These are phyloP conservation scores for Trypanosoma platydactyli DNA, from an alignment of 208 protist genomes.

Conservation along the genomic window DNA sequence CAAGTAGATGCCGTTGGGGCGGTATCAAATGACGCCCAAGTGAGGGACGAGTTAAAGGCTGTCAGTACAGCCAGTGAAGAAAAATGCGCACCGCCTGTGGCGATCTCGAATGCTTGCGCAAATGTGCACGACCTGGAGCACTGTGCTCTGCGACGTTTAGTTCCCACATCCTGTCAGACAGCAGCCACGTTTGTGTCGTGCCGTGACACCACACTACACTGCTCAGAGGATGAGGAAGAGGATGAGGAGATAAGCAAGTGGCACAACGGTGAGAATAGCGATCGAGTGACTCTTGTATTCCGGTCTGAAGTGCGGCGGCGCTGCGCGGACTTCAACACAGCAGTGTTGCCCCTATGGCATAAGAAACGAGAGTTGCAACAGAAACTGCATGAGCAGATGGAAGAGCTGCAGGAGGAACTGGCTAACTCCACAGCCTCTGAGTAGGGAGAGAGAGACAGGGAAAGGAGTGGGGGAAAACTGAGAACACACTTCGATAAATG, in stretches of 20 bases:
- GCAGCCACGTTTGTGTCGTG: conserved; percentile 54
- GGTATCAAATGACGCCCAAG: not conserved
- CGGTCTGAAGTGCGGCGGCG: conserved; percentile 10
- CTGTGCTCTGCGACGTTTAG: conserved; percentile 35
- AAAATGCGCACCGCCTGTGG: not conserved
- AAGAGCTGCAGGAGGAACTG: conserved; percentile 31
- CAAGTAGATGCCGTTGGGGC: not conserved
- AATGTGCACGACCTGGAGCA: conserved; percentile 53
- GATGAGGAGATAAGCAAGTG: conserved; percentile 12
- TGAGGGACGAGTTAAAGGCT: not conserved
- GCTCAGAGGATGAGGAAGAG: conserved; percentile 13
- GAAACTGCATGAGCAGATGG: conserved; percentile 25
- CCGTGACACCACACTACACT: conserved; percentile 25
- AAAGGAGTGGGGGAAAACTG: not conserved
- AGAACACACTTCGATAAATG: too few species aligned
- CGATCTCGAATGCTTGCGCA: conserved; percentile 4
- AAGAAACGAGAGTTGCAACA: conserved; percentile 11
- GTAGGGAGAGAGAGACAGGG: not conserved
- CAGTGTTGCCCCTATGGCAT: conserved; percentile 14
- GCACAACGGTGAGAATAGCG: conserved; percentile 1
- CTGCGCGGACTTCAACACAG: conserved; percentile 18
- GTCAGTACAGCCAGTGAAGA: not conserved
- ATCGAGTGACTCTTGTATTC: conserved; percentile 2
- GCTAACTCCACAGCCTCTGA: not conserved
- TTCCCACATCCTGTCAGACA: conserved; percentile 26